Conservation (phyloP, 352 stramenopile genomes). For the Elongisporangium prolatum region DNA sequence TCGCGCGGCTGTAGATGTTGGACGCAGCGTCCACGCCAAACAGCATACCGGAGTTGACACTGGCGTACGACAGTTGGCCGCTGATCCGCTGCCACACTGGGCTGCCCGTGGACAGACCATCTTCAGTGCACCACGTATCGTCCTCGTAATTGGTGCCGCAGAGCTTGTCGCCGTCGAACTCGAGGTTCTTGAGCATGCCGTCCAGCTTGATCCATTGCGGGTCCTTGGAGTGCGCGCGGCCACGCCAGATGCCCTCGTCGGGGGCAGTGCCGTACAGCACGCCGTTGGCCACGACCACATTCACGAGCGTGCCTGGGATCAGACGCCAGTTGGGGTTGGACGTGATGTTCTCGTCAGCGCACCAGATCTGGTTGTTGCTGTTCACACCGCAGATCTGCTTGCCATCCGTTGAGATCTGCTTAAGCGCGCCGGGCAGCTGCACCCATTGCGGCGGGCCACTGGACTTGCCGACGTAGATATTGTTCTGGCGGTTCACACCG, state of each 20-base stretch:
- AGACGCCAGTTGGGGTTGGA: constrained; percentile 8
- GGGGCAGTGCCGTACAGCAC: constrained; percentile 3
- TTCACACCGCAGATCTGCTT: constrained; percentile 18
- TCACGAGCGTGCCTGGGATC: constrained; percentile 7
- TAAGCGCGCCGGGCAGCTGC: constrained; percentile 7
- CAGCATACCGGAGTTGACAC: background rate
- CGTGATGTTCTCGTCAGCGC: constrained; percentile 11
- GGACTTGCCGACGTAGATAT: constrained; percentile 7
- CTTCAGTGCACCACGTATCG: constrained; percentile 10
- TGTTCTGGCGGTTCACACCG: constrained; percentile 9
- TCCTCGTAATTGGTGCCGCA: constrained; percentile 11
- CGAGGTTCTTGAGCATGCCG: constrained; percentile 7
- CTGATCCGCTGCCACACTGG: constrained; percentile 7
- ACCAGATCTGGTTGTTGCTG: constrained; percentile 1
- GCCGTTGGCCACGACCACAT: constrained; percentile 14
- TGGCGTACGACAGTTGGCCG: constrained; percentile 4
- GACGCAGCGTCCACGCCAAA: background rate
- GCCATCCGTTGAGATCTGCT: constrained; percentile 20
- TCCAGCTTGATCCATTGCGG: constrained; percentile 7
- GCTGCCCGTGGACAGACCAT: background rate
- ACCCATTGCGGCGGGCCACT: constrained; percentile 6
- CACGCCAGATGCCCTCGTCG: constrained; percentile 3
- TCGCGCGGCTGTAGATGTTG: background rate
- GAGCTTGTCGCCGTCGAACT: constrained; percentile 11
- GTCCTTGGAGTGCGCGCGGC: constrained; percentile 2